Evolutionary conservation across 805 yeast species (phyloP), one percentile per base, ranked within the genome.

Genomic region (Ogataea chonburiensis): DNA sequence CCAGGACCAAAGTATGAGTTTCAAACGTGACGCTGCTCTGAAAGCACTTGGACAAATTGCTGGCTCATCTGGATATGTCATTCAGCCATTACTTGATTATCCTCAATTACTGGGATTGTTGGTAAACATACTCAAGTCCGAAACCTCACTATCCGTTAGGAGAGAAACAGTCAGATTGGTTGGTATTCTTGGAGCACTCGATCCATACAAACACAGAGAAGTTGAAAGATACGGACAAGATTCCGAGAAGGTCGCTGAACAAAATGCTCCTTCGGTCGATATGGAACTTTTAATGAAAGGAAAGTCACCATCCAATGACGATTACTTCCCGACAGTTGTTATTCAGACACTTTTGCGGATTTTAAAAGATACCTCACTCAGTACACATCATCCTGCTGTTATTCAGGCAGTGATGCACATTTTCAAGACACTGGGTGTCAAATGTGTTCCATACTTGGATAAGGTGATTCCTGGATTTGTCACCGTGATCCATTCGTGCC

Each of bases 161-260:
- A 68, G 96, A 39, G 98, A 93, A 57, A 84, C 96, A 0, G 95
- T 93, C 1, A 73, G 91, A 46, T 63, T 93, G 16, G 67, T 93
- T 38, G 99, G 99, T 55, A 88, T 89, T 21, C 66, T 93, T 26
- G 99, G 99, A 45, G 98, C 98, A 0, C 66, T 93, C 31, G 98
- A 93, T 61, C 99, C 99, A 1, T 93, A 91, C 56, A 89, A 86
- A 55, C 94, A 88, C 49, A 77, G 96, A 38, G 96, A 87, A 50
- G 86, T 89, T 7, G 98, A 89, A 55, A 80, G 86, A 39, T 47
- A 45, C 23, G 60, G 60, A 4, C 58, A 56, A 28, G 63, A 60
- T 22, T 55, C 62, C 5, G 53, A 55, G 27, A 53, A 62, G 5
- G 63, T 62, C 4, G 81, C 75, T 1, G 94, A 86, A 46, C 91